Conservation (phyloP, 306 rosid genomes). For the Luffa aegyptiaca region DNA sequence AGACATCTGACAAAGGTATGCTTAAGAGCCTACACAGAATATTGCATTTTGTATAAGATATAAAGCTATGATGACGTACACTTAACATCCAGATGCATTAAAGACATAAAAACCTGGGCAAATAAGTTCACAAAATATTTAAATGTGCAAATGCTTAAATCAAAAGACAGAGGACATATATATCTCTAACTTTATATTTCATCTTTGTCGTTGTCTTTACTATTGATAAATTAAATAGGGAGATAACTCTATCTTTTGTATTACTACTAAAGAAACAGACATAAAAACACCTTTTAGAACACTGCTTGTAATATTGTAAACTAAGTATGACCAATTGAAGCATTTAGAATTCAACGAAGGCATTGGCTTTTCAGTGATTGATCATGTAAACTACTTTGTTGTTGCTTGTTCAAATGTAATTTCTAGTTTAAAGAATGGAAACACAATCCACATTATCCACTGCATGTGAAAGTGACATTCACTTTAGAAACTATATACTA, state of each 20-base stretch:
- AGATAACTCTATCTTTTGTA: not conserved
- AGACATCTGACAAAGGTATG: slow-evolving; percentile 34
- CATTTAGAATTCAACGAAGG: not conserved
- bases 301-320: not conserved
- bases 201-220: not conserved
- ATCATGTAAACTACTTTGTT: not conserved
- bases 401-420: not conserved
- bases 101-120: not conserved
- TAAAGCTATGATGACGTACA: slow-evolving; percentile 1
- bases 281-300: not conserved
- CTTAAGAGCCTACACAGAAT: slow-evolving; percentile 30
- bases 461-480: not conserved
- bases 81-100: not conserved
- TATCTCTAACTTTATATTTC: not conserved
- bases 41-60: not conserved
- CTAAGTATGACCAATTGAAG: not conserved
- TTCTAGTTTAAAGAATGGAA: not conserved
- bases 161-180: not conserved
- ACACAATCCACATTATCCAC: not conserved
- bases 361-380: not conserved
- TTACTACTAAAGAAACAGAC: not conserved
- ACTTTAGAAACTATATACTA: not conserved
- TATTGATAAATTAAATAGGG: too few relatives aligned
- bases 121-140: not conserved
- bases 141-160: not conserved